Evolutionary conservation across 1,284 basidiomycete genomes (phyloP), one percentile per base, ranked within the genome.

Genomic region (Malassezia furfur): DNA sequence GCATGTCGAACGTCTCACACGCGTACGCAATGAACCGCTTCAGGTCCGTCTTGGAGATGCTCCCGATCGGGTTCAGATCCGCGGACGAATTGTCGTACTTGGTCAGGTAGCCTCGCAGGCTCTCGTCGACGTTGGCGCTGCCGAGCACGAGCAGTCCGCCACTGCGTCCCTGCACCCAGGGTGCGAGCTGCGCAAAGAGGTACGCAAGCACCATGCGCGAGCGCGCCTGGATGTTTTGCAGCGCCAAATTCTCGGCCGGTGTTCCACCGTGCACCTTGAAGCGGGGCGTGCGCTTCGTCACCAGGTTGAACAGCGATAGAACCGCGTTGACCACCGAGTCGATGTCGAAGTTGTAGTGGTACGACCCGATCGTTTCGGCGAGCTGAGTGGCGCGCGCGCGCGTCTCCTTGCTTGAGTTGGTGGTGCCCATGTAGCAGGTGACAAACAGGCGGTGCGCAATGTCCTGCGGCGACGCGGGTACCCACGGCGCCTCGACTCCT

Each of bases 371-470:
- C 0, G 88, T 86, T 48, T 84, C 79, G 2, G 87, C 84, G 6
- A 99, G 81, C 46, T 86, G 83, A 72, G 87, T 91, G 2, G 93
- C 94, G 34, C 93, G 81, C 60, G 80, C 77, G 12, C 91, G 80
- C 8, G 94, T 98, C 64, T 96, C 93, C 1, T 76, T 76, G 61
- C 85, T 88, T 10, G 90, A 96, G 75, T 98, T 93, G 75, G 91
- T 87, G 0, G 93, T 98, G 11, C 93, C 93, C 94, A 98, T 98
- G 77, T 96, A 98, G 77, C 90, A 96, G 0, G 93, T 96, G 73
- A 96, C 90, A 79, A 99, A 96, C 56, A 96, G 84, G 31, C 89
- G 81, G 54, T 79, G 80, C 44, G 84, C 83, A 63, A 96, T 89
- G 70, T 96, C 94, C 55, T 81, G 82, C 0, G 91, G 83, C 70